Percentiles rank a stretch among this genome's conserved stretches.
Evolutionary conservation across 2,329 filamentous ascomycete species (phyloP).

Genomic region (Arachnomyces sp.): DNA sequence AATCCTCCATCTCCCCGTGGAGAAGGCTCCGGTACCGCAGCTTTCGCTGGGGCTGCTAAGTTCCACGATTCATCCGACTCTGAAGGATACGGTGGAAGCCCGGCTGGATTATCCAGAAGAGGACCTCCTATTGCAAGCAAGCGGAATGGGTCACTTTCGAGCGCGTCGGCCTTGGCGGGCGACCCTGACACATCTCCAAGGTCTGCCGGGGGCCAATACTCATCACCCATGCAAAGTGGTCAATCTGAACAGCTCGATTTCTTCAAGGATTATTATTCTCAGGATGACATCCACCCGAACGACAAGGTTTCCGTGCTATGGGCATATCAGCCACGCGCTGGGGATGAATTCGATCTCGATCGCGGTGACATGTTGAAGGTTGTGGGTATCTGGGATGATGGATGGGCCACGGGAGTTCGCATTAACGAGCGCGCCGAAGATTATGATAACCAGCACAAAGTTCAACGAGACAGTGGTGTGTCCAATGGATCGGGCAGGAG

Average conservation of each 20-base stretch:
- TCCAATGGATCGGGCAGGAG: constrained; percentile 65
- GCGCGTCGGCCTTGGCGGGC: constrained; percentile 64
- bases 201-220: constrained; percentile 60
- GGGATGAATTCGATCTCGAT: constrained; percentile 87
- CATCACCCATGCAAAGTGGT: constrained; percentile 76
- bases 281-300: constrained; percentile 87
- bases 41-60: constrained; percentile 38
- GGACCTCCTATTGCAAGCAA: constrained; percentile 46
- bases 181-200: constrained; percentile 67
- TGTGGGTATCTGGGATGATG: constrained; percentile 97
- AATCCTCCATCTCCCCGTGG: constrained; percentile 51
- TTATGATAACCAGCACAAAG: constrained; percentile 68
- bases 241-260: constrained; percentile 92
- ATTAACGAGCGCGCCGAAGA: constrained; percentile 78
- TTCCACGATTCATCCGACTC: constrained; percentile 51
- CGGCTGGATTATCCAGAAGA: constrained; percentile 55
- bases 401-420: constrained; percentile 91
- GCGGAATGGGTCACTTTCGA: constrained; percentile 83
- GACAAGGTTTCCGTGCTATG: constrained; percentile 87
- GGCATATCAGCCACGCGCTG: constrained; percentile 91
- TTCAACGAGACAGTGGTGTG: constrained; percentile 87
- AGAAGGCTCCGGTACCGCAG: constrained; percentile 40
- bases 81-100: constrained; percentile 64
- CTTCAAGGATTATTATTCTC: constrained; percentile 98
- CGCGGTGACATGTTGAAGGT: constrained; percentile 97